phyloP scores from a whole-genome alignment of 139 green algal genomes.

The Chlorella ohadii region DNA sequence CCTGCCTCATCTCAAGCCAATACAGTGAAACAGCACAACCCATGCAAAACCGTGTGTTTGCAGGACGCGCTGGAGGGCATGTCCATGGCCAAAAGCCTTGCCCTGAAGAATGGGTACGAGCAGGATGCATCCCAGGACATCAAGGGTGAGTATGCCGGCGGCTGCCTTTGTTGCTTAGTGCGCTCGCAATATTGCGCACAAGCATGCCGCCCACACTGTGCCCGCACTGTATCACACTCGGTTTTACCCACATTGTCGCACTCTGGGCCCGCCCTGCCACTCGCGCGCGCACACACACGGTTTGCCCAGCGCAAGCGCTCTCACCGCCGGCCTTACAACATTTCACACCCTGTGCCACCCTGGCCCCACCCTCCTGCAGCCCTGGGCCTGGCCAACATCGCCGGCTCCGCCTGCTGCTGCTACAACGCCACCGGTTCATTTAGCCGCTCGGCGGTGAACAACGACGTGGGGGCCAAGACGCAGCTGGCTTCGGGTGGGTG shows the following conservation, averaged over 20 bases:
- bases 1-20: too few relatives aligned
- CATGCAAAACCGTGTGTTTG: neutral
- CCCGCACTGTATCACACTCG: too few relatives aligned
- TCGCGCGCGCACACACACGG: too few relatives aligned
- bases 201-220: too few relatives aligned
- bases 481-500: conserved; percentile 53
- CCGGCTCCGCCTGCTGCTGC: conserved; percentile 77
- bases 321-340: too few relatives aligned
- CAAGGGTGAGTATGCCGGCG: conserved; percentile 43
- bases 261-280: too few relatives aligned
- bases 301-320: too few relatives aligned
- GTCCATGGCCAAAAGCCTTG: conserved; percentile 83
- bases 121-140: conserved; percentile 85
- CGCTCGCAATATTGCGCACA: too few relatives aligned
- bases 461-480: conserved; percentile 58
- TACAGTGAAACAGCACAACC: neutral
- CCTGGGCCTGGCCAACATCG: conserved; percentile 87
- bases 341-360: neutral
- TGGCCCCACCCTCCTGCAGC: conserved; percentile 8
- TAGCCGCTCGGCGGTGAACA: conserved; percentile 81
- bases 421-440: conserved; percentile 91
- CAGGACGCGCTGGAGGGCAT: conserved; percentile 73
- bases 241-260: too few relatives aligned
- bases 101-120: conserved; percentile 81
- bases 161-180: too few relatives aligned